Conservation (phyloP, 805 yeast species). For the Yarrowia hollandica region DNA sequence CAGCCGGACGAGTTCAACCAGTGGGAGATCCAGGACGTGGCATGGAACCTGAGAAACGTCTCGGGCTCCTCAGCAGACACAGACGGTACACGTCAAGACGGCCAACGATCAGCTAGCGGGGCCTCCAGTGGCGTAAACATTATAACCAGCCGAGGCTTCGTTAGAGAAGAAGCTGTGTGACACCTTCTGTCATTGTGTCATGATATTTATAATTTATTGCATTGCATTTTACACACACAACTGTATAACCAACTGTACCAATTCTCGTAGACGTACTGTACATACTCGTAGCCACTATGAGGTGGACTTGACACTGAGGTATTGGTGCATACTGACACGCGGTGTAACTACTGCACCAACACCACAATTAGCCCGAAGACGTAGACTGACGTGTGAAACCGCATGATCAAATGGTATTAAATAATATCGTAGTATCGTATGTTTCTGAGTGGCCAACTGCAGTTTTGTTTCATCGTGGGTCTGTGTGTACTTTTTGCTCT, state of each 20-base stretch:
- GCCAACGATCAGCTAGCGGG: background rate
- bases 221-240: background rate
- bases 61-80: constrained; percentile 24
- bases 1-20: constrained; percentile 27
- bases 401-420: too few species aligned
- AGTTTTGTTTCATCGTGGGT: too few species aligned
- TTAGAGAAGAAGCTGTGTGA: background rate
- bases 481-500: background rate
- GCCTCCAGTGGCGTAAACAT: constrained; percentile 17
- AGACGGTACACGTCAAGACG: background rate
- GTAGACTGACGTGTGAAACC: too few species aligned
- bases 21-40: constrained; percentile 29
- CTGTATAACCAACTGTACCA: background rate
- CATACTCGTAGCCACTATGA: background rate
- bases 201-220: background rate
- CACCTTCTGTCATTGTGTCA: background rate
- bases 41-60: constrained; percentile 28
- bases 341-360: too few species aligned
- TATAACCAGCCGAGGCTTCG: constrained; percentile 2
- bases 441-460: too few species aligned
- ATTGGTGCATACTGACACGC: too few species aligned
- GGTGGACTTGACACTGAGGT: too few species aligned
- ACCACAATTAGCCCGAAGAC: too few species aligned
- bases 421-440: too few species aligned
- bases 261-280: background rate